Base-by-base conservation (phyloP, 768 basidiomycete species). In the Leccinellum rugosiceps region DNA sequence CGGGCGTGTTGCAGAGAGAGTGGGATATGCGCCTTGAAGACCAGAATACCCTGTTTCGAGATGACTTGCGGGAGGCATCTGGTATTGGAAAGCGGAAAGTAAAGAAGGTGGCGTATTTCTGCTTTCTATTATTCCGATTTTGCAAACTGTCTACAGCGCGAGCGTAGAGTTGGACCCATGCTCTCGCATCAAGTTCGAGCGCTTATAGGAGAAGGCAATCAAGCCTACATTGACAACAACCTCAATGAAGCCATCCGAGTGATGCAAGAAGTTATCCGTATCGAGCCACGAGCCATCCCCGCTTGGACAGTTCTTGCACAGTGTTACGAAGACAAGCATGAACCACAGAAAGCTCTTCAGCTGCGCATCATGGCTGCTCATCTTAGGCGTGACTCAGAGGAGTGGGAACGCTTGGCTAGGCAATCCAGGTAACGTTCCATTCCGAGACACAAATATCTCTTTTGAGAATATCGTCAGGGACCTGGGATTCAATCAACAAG, bases 231-330 rank as follows among this genome's bases (percentile, higher is more conserved):
- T 50, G 83, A 88, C 64, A 82, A 77, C 58, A 74, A 92, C 55
- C 74, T 85, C 9, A 73, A 78, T 3, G 80, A 87, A 62, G 87
- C 93, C 1, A 85, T 93, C 34, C 82, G 84, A 19, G 80, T 87
- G 25, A 90, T 94, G 83, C 86, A 88, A 68, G 93, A 98, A 67
- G 91, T 97, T 62, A 93, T 99, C 53, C 84, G 92, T 9, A 92
- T 94, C 55, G 96, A 99, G 68, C 93, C 95, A 2, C 83, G 90
- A 17, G 89, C 93, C 2, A 77, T 81, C 0, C 74, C 83, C 2
- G 90, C 94, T 1, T 99, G 95, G 95, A 83, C 85, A 8, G 91
- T 94, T 0, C 82, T 98, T 6, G 92, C 59, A 30, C 61, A 62
- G 35, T 62, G 61, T 31, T 62, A 62, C 26, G 61, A 62, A 41